These are phyloP conservation scores for Polygonum aviculare DNA, from an alignment of 148 eudicot species.

Conservation along the genomic window DNA sequence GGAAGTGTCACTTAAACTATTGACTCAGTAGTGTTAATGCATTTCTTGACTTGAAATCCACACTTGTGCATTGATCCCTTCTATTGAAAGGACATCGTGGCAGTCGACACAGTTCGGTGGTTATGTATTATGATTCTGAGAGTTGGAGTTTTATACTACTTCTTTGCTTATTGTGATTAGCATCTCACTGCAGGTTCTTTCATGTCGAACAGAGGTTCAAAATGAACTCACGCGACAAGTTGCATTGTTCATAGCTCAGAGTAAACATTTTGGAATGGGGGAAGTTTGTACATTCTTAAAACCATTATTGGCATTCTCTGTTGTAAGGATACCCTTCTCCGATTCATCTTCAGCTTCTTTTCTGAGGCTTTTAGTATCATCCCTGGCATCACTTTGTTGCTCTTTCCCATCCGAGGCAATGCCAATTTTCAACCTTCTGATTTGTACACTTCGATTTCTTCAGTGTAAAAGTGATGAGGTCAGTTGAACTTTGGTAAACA, in stretches of 20 bases:
- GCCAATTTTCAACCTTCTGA: constrained; percentile 58
- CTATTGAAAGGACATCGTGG: background rate
- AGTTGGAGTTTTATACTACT: background rate
- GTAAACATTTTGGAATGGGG: constrained; percentile 45
- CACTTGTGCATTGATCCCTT: background rate
- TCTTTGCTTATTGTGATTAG: background rate
- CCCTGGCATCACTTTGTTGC: constrained; percentile 65
- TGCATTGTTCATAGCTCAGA: constrained; percentile 47
- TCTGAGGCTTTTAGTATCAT: constrained; percentile 37
- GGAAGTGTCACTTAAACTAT: background rate
- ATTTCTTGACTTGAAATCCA: background rate
- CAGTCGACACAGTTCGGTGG: background rate
- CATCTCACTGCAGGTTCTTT: constrained; percentile 47
- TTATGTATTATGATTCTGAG: background rate
- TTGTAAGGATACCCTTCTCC: constrained; percentile 36
- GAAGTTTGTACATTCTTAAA: constrained; percentile 65
- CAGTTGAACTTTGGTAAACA: constrained; percentile 17
- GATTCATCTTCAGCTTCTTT: constrained; percentile 33
- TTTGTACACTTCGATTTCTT: constrained; percentile 34
- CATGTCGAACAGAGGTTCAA: constrained; percentile 59
- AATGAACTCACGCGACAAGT: constrained; percentile 66
- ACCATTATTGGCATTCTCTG: constrained; percentile 54
- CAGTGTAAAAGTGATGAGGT: constrained; percentile 47
- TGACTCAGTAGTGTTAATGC: background rate
- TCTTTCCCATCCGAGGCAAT: constrained; percentile 47